Evolutionary conservation across 1,284 basidiomycete species (phyloP), one percentile per base, ranked within the genome.

Genomic region (Termitomyces sp.): DNA sequence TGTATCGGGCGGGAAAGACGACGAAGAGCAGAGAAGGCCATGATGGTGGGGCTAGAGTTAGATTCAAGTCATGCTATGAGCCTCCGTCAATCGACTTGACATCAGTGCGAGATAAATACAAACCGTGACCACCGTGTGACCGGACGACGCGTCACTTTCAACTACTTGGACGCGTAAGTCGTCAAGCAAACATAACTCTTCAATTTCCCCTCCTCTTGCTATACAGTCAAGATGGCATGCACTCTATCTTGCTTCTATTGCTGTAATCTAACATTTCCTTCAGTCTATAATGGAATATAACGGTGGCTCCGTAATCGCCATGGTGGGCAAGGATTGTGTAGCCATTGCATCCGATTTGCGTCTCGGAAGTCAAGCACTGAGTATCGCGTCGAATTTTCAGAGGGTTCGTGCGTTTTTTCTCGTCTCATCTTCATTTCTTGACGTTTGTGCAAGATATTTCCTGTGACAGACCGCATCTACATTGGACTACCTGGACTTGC

Each of bases 291-390:
- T 91, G 88, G 80, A 91, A 74, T 80, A 85, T 61, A 95, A 95
- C 78, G 93, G 93, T 75, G 97, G 97, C 73, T 97, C 93, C 72
- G 93, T 97, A 64, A 83, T 99, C 72, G 97, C 97, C 74, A 99
- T 99, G 94, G 88, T 89, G 57, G 97, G 97, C 59, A 98, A 98
- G 76, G 91, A 95, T 66, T 99, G 97, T 70, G 97, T 99, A 54
- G 97, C 96, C 53, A 99, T 99, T 72, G 97, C 97, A 31, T 93
- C 88, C 49, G 97, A 99, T 74, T 71, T 97, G 62, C 84, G 97
- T 58, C 76, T 99, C 56, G 97, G 97, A 57, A 91, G 91, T 63
- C 91, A 96, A 68, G 84, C 91, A 10, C 72, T 97, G 63, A 88
- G 91, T 39, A 84, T 99, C 47, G 88, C 95, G 5, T 85, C 86